phyloP scores from a whole-genome alignment of 2,329 filamentous ascomycete genomes.

The Pestalotiopsis sp. region DNA sequence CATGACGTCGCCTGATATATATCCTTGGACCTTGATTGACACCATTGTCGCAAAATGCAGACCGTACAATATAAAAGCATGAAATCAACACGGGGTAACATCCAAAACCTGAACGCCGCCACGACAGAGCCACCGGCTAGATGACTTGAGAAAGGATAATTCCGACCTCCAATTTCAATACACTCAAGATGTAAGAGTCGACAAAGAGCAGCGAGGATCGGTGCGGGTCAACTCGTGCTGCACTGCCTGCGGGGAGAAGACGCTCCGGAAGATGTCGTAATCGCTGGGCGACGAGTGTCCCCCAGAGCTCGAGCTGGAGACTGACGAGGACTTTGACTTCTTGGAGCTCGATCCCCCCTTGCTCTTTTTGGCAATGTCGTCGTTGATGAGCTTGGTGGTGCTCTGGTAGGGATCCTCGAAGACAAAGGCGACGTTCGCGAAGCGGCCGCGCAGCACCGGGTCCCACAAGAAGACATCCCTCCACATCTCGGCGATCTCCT shows the following conservation, averaged over 20 bases:
- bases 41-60: neutral
- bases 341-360: constrained; percentile 32
- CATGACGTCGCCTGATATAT: neutral
- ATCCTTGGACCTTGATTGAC: neutral
- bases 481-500: constrained; percentile 68
- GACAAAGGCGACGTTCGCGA: constrained; percentile 64
- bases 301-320: constrained; percentile 32
- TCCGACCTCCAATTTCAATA: neutral
- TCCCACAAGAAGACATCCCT: constrained; percentile 66
- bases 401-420: constrained; percentile 62
- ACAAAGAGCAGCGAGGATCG: constrained; percentile 57
- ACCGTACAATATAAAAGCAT: neutral
- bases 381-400: constrained; percentile 54
- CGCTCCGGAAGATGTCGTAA: constrained; percentile 43
- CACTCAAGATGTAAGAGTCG: constrained; percentile 48
- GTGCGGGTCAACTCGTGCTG: constrained; percentile 51
- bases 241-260: constrained; percentile 55
- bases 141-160: neutral
- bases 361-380: constrained; percentile 58
- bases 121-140: neutral
- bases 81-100: neutral
- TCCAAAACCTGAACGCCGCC: neutral
- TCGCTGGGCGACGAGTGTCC: constrained; percentile 32
- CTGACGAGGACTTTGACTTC: constrained; percentile 32
- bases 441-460: constrained; percentile 63